Evolutionary conservation across 1,139 yeast species (phyloP), one percentile per base, ranked within the genome.

Genomic region (Taphrina pruni): DNA sequence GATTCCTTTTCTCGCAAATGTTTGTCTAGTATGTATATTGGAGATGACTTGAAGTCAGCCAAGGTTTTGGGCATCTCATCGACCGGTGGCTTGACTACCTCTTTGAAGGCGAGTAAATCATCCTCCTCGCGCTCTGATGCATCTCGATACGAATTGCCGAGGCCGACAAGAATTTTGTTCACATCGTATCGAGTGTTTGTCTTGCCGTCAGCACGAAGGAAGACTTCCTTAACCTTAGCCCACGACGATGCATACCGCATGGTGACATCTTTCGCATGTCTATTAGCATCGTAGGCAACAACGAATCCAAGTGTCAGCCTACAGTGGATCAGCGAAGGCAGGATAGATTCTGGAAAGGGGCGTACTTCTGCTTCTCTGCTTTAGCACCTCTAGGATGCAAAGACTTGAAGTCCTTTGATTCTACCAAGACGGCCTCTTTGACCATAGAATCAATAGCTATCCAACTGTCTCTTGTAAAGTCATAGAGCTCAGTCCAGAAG

Each of bases 401-500:
- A 38, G 57, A 52, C 32, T 60, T 64, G 61, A 69, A 52, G 26
- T 26, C 64, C 20, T 48, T 57, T 7, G 60, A 51, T 17, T 56
- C 62, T 6, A 65, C 66, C 26, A 50, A 43, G 21, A 58, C 64
- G 11, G 57, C 66, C 35, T 84, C 79, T 60, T 87, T 83, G 32
- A 86, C 87, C 0, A 88, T 80, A 0, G 97, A 95, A 74, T 94
- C 98, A 0, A 92, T 82, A 2, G 96, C 86, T 12, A 91, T 83
- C 96, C 97, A 93, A 70, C 83, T 84, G 70, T 86, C 83, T 71
- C 45, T 43, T 6, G 83, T 85, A 65, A 84, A 83, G 76, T 93
- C 94, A 96, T 96, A 94, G 0, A 90, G 97, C 77, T 94, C 99
- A 21, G 87, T 87, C 99, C 99, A 94, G 75, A 88, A 91, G 0